Conservation (phyloP, 108 stramenopile genomes). For the Conticribra weissflogii region DNA sequence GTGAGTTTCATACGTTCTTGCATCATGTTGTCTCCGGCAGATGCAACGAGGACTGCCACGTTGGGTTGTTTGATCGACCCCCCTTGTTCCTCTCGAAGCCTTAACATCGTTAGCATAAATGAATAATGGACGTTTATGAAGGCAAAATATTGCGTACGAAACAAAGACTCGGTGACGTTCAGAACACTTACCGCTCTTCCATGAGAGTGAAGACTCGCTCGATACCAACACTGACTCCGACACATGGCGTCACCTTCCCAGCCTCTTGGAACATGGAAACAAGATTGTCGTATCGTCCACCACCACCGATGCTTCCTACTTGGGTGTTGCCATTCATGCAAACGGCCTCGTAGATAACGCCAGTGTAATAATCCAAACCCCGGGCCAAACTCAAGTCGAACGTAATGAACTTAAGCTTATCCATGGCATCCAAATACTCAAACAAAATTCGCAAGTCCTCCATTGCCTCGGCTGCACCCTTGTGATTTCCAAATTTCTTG, state of each 20-base stretch:
- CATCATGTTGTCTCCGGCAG: slow-evolving; percentile 73
- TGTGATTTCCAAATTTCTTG: slow-evolving; percentile 75
- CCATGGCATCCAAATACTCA: slow-evolving; percentile 90
- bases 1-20: slow-evolving; percentile 80
- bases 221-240: slow-evolving; percentile 92
- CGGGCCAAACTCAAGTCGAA: slow-evolving; percentile 91
- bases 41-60: slow-evolving; percentile 80
- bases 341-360: slow-evolving; percentile 94
- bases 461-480: slow-evolving; percentile 76
- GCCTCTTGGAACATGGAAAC: slow-evolving; percentile 92
- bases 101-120: slow-evolving; percentile 1
- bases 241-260: slow-evolving; percentile 86
- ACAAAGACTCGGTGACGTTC: not conserved
- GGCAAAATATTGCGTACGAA: slow-evolving; percentile 2
- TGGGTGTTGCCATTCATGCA: slow-evolving; percentile 72
- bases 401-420: slow-evolving; percentile 62
- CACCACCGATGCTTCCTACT: slow-evolving; percentile 93
- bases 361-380: slow-evolving; percentile 95
- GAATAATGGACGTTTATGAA: not conserved
- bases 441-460: slow-evolving; percentile 86
- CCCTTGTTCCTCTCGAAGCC: slow-evolving; percentile 57
- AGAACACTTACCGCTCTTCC: slow-evolving; percentile 68
- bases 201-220: slow-evolving; percentile 94
- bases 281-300: slow-evolving; percentile 91
- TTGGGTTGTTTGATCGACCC: slow-evolving; percentile 64